Evolutionary conservation across 768 basidiomycete genomes (phyloP).

Genomic region (Psilocybe subaeruginosa): DNA sequence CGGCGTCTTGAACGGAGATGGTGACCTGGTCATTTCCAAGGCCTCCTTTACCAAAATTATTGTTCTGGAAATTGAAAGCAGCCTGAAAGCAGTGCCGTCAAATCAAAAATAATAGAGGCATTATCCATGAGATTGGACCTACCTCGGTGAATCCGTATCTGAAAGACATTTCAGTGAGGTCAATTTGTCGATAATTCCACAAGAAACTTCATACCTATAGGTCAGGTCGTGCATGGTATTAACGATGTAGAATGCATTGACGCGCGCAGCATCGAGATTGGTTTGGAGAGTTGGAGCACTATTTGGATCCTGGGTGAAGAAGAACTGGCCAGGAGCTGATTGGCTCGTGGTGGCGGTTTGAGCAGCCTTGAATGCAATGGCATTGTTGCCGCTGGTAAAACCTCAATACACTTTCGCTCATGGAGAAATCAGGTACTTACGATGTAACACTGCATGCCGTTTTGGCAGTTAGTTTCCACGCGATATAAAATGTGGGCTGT

Average conservation of each 20-base stretch:
- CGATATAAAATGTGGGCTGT: background rate
- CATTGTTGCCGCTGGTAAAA: conserved; percentile 38
- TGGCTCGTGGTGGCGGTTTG: conserved; percentile 32
- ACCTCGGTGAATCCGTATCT: conserved; percentile 56
- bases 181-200: conserved; percentile 17
- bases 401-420: background rate
- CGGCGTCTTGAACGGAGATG: conserved; percentile 53
- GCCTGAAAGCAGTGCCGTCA: conserved; percentile 23
- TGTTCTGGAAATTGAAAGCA: conserved; percentile 50
- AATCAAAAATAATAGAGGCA: background rate
- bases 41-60: conserved; percentile 60
- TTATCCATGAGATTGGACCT: too few relatives aligned
- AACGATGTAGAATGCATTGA: conserved; percentile 61
- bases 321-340: conserved; percentile 41
- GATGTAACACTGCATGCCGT: conserved; percentile 11
- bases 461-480: background rate
- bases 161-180: conserved; percentile 19
- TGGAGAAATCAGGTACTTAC: background rate
- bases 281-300: conserved; percentile 30
- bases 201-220: conserved; percentile 35
- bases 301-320: conserved; percentile 35
- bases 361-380: conserved; percentile 33
- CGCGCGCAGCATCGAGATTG: conserved; percentile 57
- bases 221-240: conserved; percentile 60
- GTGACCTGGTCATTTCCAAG: conserved; percentile 52